A percentile compares a stretch with the other conserved stretches of the same genome.
phyloP scores from a whole-genome alignment of 257 asterid species.

The Solanum pimpinellifolium region DNA sequence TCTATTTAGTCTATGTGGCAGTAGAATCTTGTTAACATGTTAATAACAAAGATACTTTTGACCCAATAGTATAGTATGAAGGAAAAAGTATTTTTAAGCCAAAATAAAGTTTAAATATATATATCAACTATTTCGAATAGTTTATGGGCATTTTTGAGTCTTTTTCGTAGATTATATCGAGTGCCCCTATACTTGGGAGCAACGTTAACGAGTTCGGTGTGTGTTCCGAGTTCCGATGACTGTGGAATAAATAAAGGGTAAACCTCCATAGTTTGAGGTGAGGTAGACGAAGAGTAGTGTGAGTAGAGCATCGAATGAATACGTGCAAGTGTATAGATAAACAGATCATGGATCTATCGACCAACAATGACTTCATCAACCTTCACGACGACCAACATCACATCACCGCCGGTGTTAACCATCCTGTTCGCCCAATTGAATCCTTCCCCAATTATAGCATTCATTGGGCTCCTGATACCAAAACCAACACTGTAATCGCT shows the following conservation, averaged over 20 bases:
- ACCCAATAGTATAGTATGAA: too few relatives aligned
- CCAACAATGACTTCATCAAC: constrained; percentile 54
- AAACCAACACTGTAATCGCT: constrained; percentile 20
- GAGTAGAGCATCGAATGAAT: constrained; percentile 37
- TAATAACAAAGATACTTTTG: too few relatives aligned
- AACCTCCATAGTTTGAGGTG: not conserved
- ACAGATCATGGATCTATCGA: constrained; percentile 94
- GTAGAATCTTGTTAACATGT: too few relatives aligned
- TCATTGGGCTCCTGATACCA: constrained; percentile 56
- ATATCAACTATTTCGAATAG: too few relatives aligned
- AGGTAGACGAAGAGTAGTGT: not conserved
- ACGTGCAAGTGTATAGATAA: constrained; percentile 79
- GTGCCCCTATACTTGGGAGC: not conserved
- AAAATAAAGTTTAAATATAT: too few relatives aligned
- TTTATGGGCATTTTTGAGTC: too few relatives aligned
- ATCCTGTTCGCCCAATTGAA: constrained; percentile 42
- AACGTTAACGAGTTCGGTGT: not conserved
- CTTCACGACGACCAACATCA: constrained; percentile 22
- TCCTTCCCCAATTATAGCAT: constrained; percentile 21
- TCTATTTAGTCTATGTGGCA: too few relatives aligned
- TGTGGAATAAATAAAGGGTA: not conserved
- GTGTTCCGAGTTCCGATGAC: not conserved
- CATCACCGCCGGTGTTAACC: constrained; percentile 8
- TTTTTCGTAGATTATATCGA: too few relatives aligned
- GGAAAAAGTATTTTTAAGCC: too few relatives aligned